Evolutionary conservation across 441 rosid genomes (phyloP).

Genomic region (Populus hybrid): DNA sequence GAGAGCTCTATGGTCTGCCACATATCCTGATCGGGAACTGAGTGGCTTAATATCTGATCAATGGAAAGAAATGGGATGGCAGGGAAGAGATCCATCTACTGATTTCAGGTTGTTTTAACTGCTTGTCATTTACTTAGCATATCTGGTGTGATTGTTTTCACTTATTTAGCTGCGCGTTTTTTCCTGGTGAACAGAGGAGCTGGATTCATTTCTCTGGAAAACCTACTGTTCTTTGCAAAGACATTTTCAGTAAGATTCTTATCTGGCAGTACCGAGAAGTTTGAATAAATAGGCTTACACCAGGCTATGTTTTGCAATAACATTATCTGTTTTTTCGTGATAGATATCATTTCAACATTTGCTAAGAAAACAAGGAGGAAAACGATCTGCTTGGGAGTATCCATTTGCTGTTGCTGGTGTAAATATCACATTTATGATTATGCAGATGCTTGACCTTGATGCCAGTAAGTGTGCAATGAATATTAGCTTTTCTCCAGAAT

Average conservation of each 20-base stretch:
- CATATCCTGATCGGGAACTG: conserved; percentile 69
- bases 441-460: conserved; percentile 93
- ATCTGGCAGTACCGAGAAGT: not conserved
- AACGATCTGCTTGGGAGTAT: conserved; percentile 87
- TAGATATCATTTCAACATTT: conserved; percentile 74
- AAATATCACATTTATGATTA: conserved; percentile 89
- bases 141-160: not conserved
- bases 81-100: conserved; percentile 93
- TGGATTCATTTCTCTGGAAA: conserved; percentile 90
- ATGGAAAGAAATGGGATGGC: conserved; percentile 98
- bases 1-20: conserved; percentile 78
- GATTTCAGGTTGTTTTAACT: conserved; percentile 63
- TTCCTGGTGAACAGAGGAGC: conserved; percentile 61
- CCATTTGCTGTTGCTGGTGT: conserved; percentile 99
- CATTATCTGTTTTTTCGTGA: not conserved
- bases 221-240: conserved; percentile 82
- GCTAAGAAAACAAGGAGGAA: conserved; percentile 68
- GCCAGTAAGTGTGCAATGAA: conserved; percentile 49
- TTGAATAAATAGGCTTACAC: not conserved
- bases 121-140: not conserved
- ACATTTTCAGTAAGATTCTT: conserved; percentile 58
- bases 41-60: conserved; percentile 73
- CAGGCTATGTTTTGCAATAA: not conserved
- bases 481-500: not conserved
- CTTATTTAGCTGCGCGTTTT: not conserved